These are phyloP conservation scores for Diplotaxis tenuifolia DNA, from an alignment of 345 rosid species.

Conservation along the genomic window DNA sequence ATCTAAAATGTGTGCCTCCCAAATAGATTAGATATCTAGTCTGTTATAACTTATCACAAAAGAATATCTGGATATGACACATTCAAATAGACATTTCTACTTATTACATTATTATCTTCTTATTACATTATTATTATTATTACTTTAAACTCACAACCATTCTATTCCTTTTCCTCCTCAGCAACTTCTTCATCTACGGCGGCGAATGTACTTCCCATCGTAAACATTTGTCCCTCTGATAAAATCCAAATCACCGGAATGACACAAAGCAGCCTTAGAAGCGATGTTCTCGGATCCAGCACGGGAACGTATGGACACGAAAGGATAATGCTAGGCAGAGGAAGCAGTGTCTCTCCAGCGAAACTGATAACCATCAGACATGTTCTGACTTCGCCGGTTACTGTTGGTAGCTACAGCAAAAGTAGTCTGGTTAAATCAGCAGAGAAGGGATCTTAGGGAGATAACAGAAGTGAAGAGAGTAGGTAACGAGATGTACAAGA, in stretches of 20 bases:
- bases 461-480: slow-evolving; percentile 77
- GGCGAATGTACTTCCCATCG: slow-evolving; percentile 64
- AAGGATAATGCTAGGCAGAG: slow-evolving; percentile 72
- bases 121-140: no score
- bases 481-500: slow-evolving; percentile 83
- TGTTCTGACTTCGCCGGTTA: slow-evolving; percentile 21
- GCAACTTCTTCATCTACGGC: slow-evolving; percentile 59
- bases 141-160: slow-evolving; percentile 42
- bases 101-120: no score
- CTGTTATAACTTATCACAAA: no score
- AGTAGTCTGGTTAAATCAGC: slow-evolving; percentile 16
- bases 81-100: no score
- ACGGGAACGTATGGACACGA: slow-evolving; percentile 90
- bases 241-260: slow-evolving; percentile 68
- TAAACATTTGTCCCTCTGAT: slow-evolving; percentile 89
- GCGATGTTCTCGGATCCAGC: slow-evolving; percentile 85
- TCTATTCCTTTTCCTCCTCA: slow-evolving; percentile 52
- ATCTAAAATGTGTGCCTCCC: no score
- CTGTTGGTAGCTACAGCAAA: slow-evolving; percentile 14
- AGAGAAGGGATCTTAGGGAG: slow-evolving; percentile 43
- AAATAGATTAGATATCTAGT: no score
- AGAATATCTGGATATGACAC: no score
- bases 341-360: slow-evolving; percentile 26
- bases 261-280: slow-evolving; percentile 53
- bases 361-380: slow-evolving; percentile 8